Evolutionary conservation across 1,139 yeast species (phyloP).

Genomic region (Geotrichum siamense): DNA sequence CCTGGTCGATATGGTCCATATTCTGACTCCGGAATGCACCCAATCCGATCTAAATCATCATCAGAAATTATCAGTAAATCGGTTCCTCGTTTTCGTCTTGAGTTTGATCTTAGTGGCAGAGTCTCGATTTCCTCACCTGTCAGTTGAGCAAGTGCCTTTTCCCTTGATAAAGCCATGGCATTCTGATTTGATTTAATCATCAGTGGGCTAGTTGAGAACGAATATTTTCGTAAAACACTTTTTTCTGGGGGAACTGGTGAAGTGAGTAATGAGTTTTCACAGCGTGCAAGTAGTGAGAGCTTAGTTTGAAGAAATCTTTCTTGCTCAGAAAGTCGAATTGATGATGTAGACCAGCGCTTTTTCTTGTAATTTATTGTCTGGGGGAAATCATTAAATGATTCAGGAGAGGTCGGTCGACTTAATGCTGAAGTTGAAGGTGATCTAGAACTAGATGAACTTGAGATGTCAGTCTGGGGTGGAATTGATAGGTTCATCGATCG

Average conservation of each 20-base stretch:
- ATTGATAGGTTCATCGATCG: too few species aligned
- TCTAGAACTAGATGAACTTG: slow-evolving; percentile 6
- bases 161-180: slow-evolving; percentile 9
- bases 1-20: slow-evolving; percentile 11
- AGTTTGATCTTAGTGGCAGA: neutral
- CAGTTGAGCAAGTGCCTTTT: slow-evolving; percentile 8
- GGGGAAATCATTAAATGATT: slow-evolving; percentile 4
- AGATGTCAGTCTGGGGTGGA: slow-evolving; percentile 6
- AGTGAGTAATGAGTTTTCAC: slow-evolving; percentile 28
- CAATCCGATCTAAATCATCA: slow-evolving; percentile 6
- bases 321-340: slow-evolving; percentile 16
- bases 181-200: slow-evolving; percentile 5
- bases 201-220: neutral
- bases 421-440: slow-evolving; percentile 18
- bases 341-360: neutral
- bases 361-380: neutral
- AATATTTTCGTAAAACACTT: neutral
- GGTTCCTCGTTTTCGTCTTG: neutral
- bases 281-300: slow-evolving; percentile 30
- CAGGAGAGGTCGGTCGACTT: slow-evolving; percentile 10
- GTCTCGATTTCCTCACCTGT: slow-evolving; percentile 4
- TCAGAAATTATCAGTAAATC: slow-evolving; percentile 9
- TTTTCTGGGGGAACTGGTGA: neutral
- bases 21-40: neutral
- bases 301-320: slow-evolving; percentile 30